These are phyloP conservation scores for Zygosaccharomyces kombuchaensis DNA, from an alignment of 805 yeast species.

Conservation along the genomic window DNA sequence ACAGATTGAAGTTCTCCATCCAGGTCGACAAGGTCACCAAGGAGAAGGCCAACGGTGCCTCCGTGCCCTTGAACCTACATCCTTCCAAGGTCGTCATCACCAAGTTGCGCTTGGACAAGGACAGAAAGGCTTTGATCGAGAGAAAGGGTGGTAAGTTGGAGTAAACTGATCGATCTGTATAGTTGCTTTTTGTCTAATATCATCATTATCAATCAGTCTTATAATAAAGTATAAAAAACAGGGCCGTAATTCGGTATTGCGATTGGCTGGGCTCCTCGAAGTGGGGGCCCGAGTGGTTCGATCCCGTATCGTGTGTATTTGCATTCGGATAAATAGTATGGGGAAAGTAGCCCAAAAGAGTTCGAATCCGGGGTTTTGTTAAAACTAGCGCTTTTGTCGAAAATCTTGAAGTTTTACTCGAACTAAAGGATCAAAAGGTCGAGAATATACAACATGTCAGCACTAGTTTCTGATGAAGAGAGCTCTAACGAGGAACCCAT, in stretches of 20 bases:
- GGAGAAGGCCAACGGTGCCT: constrained; percentile 97
- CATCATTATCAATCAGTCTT: neutral
- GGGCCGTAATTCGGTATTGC: neutral
- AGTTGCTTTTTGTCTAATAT: constrained; percentile 12
- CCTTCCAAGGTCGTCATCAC: constrained; percentile 99
- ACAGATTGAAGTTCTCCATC: constrained; percentile 96
- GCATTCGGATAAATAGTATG: neutral
- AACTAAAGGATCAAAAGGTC: neutral
- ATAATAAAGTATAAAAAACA: neutral
- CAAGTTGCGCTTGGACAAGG: constrained; percentile 96
- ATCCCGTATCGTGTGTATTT: neutral
- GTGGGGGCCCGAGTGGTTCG: neutral
- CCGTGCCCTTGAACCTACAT: constrained; percentile 95
- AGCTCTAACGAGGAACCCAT: constrained; percentile 37
- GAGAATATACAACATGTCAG: constrained; percentile 25
- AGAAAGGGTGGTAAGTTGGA: constrained; percentile 98
- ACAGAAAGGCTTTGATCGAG: constrained; percentile 95
- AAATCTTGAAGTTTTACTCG: neutral
- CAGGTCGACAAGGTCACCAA: constrained; percentile 96
- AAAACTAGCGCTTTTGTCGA: neutral
- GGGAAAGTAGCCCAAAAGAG: neutral
- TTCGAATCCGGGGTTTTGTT: constrained; percentile 1
- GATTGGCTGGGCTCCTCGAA: neutral
- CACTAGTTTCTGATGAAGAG: constrained; percentile 32
- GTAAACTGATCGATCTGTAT: constrained; percentile 42